Conservation (phyloP, 257 asterid species). For the Paulownia fortunei region DNA sequence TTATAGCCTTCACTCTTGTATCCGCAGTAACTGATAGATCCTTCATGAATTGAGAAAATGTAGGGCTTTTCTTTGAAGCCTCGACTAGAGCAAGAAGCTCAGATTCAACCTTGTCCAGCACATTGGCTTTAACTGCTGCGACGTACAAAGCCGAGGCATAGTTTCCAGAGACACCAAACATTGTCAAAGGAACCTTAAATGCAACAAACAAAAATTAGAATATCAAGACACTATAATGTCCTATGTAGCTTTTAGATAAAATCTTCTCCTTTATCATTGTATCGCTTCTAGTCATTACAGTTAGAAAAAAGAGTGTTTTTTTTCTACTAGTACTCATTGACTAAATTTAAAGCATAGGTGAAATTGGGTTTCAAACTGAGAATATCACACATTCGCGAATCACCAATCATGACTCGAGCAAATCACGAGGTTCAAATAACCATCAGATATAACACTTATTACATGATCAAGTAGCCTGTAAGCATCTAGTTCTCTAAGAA, state of each 20-base stretch:
- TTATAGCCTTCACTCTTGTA: conserved; percentile 69
- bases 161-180: conserved; percentile 91
- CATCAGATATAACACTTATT: not conserved
- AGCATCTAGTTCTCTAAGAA: not conserved
- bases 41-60: conserved; percentile 79
- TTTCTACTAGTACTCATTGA: no score
- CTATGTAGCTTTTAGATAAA: conserved; percentile 3
- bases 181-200: conserved; percentile 74
- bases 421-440: not conserved
- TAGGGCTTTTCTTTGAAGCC: conserved; percentile 82
- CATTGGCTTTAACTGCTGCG: conserved; percentile 77
- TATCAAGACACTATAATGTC: conserved; percentile 13
- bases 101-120: conserved; percentile 83
- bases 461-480: conserved; percentile 5
- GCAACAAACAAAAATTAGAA: conserved; percentile 21
- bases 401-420: not conserved
- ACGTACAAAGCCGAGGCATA: conserved; percentile 92
- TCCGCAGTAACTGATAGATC: conserved; percentile 70
- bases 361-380: not conserved
- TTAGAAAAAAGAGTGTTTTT: no score
- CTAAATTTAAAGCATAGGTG: conserved; percentile 4
- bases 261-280: not conserved
- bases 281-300: no score
- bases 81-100: conserved; percentile 72
- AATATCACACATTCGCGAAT: not conserved